A percentile compares a stretch with the other conserved stretches of the same genome.
Evolutionary conservation across 2,329 filamentous ascomycete species (phyloP).

Genomic region (Ceratocystis cacaofunesta): DNA sequence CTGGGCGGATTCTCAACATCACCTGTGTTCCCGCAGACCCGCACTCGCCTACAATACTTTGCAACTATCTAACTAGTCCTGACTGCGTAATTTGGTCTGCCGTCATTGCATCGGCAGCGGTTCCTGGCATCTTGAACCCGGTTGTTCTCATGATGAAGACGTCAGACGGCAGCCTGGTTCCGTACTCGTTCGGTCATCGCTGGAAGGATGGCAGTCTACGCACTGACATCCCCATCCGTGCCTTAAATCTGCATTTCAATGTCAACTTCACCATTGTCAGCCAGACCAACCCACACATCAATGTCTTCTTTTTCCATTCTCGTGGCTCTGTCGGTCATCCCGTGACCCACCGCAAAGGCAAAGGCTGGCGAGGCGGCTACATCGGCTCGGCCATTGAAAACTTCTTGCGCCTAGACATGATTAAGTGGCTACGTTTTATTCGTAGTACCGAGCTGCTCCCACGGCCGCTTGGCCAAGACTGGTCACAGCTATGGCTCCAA

Average conservation of each 20-base stretch:
- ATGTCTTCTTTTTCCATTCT: conserved; percentile 96
- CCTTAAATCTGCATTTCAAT: conserved; percentile 92
- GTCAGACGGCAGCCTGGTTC: conserved; percentile 57
- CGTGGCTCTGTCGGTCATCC: conserved; percentile 82
- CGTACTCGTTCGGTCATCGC: conserved; percentile 95
- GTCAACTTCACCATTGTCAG: conserved; percentile 89
- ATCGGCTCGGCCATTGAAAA: conserved; percentile 84
- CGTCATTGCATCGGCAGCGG: conserved; percentile 83
- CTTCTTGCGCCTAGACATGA: conserved; percentile 89
- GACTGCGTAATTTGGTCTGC: conserved; percentile 99
- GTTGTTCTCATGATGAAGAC: conserved; percentile 88
- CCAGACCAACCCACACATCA: conserved; percentile 92
- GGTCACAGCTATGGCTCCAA: conserved; percentile 93
- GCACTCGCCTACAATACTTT: conserved; percentile 78
- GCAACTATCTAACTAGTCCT: conserved; percentile 87
- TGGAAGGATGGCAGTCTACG: conserved; percentile 95
- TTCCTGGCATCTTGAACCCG: conserved; percentile 89
- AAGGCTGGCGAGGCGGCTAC: conserved; percentile 92
- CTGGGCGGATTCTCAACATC: conserved; percentile 87
- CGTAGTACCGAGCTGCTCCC: conserved; percentile 85
- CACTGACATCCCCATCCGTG: conserved; percentile 89
- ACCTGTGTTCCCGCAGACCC: conserved; percentile 92
- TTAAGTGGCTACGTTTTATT: conserved; percentile 93
- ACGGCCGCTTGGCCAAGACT: conserved; percentile 82
- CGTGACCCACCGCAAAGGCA: conserved; percentile 82